A percentile compares a stretch with the other conserved stretches of the same genome.
phyloP scores from a whole-genome alignment of 1,139 yeast species.

The Nadsonia commutata region DNA sequence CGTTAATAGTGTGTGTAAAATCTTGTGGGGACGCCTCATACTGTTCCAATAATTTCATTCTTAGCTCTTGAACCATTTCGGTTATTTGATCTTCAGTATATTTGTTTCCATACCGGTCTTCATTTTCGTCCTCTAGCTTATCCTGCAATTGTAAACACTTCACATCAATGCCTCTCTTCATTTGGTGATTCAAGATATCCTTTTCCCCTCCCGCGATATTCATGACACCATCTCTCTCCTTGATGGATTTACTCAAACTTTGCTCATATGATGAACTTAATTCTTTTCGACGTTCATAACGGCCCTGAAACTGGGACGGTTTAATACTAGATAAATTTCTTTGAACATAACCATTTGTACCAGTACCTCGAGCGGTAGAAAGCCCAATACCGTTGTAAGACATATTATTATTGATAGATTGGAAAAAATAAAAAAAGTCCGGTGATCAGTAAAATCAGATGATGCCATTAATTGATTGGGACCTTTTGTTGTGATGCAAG shows the following conservation, averaged over 20 bases:
- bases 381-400: constrained; percentile 58
- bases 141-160: constrained; percentile 43
- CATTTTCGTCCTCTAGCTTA: constrained; percentile 36
- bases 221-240: constrained; percentile 9
- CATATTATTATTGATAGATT: too few species aligned
- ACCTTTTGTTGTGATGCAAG: too few species aligned
- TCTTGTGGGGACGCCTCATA: background rate
- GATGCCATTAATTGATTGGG: too few species aligned
- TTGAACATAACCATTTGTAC: constrained; percentile 59
- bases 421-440: too few species aligned
- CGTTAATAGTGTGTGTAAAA: background rate
- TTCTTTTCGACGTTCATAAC: constrained; percentile 13
- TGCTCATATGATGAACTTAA: constrained; percentile 4
- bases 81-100: background rate
- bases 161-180: constrained; percentile 36
- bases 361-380: constrained; percentile 51
- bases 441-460: too few species aligned
- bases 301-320: background rate
- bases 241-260: constrained; percentile 12
- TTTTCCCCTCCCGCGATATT: constrained; percentile 20
- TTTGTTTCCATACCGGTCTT: constrained; percentile 16
- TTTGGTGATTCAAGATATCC: constrained; percentile 33
- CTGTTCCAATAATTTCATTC: background rate
- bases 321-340: constrained; percentile 27
- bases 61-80: background rate